Conservation (phyloP, 768 basidiomycete species). For the Leccinum longicurvipes region DNA sequence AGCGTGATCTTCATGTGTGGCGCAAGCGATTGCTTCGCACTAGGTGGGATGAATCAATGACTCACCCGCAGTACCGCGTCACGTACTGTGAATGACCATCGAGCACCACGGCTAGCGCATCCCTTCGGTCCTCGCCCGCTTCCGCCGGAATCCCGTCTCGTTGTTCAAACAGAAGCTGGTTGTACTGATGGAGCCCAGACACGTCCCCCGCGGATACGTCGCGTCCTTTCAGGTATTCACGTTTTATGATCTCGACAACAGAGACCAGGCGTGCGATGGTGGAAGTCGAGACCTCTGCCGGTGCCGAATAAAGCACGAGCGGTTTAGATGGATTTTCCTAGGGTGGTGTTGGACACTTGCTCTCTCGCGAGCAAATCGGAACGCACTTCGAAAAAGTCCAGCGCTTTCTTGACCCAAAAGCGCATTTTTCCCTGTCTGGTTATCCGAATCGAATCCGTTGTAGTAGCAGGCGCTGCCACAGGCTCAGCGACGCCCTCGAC, state of each 20-base stretch:
- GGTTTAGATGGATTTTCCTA: constrained; percentile 49
- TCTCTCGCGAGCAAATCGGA: not conserved
- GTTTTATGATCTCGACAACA: constrained; percentile 81
- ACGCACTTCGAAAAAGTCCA: constrained; percentile 53
- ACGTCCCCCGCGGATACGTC: constrained; percentile 40
- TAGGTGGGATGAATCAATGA: constrained; percentile 22
- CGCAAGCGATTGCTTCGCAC: constrained; percentile 52
- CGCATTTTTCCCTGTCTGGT: constrained; percentile 55
- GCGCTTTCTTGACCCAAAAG: constrained; percentile 48
- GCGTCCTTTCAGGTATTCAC: constrained; percentile 64
- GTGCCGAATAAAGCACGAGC: constrained; percentile 59
- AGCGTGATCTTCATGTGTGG: constrained; percentile 74
- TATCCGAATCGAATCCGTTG: constrained; percentile 45
- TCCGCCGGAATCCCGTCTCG: constrained; percentile 24
- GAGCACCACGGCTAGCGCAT: constrained; percentile 38
- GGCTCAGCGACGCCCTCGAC: constrained; percentile 3
- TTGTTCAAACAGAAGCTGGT: constrained; percentile 54
- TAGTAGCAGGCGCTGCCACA: not conserved
- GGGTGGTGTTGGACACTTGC: constrained; percentile 5
- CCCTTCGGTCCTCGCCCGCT: constrained; percentile 32
- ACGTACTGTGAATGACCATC: constrained; percentile 61
- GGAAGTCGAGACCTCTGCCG: constrained; percentile 34
- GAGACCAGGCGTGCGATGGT: constrained; percentile 64
- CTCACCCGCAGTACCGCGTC: not conserved
- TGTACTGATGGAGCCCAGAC: constrained; percentile 73